Percentiles rank a stretch among this genome's conserved stretches.
phyloP scores from a whole-genome alignment of 208 protist species.

The Trypanosoma platydactyli region DNA sequence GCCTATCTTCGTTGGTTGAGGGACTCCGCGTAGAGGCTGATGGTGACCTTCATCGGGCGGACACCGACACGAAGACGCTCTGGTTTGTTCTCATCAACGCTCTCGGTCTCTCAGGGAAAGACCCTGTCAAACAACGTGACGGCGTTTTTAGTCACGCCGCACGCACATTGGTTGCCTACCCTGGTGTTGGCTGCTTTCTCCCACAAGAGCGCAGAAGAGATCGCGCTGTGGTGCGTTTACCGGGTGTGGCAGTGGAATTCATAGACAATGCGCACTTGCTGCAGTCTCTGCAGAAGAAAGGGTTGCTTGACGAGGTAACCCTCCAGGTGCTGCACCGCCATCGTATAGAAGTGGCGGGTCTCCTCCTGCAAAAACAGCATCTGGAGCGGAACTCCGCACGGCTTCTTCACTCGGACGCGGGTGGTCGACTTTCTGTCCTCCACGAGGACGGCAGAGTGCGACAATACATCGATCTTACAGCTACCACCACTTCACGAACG shows the following conservation, averaged over 20 bases:
- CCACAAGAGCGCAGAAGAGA: conserved; percentile 40
- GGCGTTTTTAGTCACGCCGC: conserved; percentile 50
- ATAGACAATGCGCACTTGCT: conserved; percentile 41
- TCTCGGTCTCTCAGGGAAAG: conserved; percentile 38
- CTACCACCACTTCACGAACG: conserved; percentile 80
- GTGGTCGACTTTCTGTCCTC: conserved; percentile 52
- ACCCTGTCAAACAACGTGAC: conserved; percentile 44
- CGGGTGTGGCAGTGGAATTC: conserved; percentile 53
- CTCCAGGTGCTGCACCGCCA: conserved; percentile 49
- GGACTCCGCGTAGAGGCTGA: conserved; percentile 59
- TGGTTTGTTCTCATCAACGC: conserved; percentile 83
- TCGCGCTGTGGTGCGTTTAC: conserved; percentile 46
- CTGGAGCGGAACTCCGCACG: conserved; percentile 55
- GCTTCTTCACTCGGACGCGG: conserved; percentile 48
- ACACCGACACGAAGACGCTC: conserved; percentile 80
- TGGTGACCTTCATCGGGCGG: conserved; percentile 77
- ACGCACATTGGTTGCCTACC: conserved; percentile 54
- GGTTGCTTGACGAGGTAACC: conserved; percentile 41
- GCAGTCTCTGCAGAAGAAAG: conserved; percentile 37
- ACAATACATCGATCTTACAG: conserved; percentile 84
- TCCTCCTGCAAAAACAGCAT: conserved; percentile 64
- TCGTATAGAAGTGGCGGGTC: conserved; percentile 45
- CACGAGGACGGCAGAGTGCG: conserved; percentile 64
- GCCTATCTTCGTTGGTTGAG: conserved; percentile 64
- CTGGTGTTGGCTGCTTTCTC: conserved; percentile 69